Base-by-base conservation (phyloP, 345 rosid species). In the Camelina hispida region DNA sequence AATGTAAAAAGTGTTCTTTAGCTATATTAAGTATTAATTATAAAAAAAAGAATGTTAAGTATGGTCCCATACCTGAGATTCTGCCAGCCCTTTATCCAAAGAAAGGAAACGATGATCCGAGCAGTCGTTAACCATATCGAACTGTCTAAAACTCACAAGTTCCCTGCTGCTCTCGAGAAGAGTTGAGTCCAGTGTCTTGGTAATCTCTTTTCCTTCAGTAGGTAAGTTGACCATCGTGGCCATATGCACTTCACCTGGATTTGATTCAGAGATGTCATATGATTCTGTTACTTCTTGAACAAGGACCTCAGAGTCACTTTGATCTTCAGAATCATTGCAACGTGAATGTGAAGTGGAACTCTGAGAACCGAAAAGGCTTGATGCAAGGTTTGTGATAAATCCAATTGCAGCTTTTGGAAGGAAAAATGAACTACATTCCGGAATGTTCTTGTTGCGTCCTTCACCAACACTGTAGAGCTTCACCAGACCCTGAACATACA, bases 61-160 rank as follows among this genome's bases (percentile, higher is more conserved):
- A 54, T 54, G 52, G 46, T 75, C 23, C 47, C 87, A 68, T n/a
- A 90, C 99, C 92, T 87, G 97, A 71, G 90, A 80, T 28, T 55
- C 54, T 59, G 80, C 74, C 70, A 73, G 46, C 56, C 72, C 91
- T 73, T 82, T 85, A 38, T 74, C 81, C 30, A 78, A 82, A 44
- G 77, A 73, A 38, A 87, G 79, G 81, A 91, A 95, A 82, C 85
- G 86, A 83, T 95, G 97, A 72, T 89, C 99, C 0, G 90, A 85
- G 81, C 93, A 87, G 70, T 89, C 89, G 23, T 16, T 59, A 25
- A 84, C 87, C 85, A 91, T 86, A 82, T 95, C 97, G 71, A 95
- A 95, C 82, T 78, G 91, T 79, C 62, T 79, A 73, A 85, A 87
- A 9, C 42, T 61, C 75, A 75, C 79, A 20, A 52, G 17, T 34